These are phyloP conservation scores for Mycena citricolor DNA, from an alignment of 1,284 basidiomycete species.

Conservation along the genomic window DNA sequence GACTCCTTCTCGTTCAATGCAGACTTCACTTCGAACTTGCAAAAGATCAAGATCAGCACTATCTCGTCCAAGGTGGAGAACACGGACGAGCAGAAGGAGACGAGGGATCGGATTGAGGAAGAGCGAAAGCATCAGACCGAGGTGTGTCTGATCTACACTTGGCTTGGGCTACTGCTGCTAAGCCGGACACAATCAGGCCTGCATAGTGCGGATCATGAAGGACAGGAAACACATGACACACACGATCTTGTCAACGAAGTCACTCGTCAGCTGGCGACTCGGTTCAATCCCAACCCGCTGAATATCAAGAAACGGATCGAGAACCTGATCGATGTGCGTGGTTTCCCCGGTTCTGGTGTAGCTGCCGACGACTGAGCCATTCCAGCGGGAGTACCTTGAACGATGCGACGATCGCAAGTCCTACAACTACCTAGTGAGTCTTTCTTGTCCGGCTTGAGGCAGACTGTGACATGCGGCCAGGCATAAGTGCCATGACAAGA, in stretches of 20 bases:
- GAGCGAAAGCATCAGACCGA: constrained; percentile 91
- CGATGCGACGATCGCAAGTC: constrained; percentile 78
- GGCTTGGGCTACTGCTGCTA: no score
- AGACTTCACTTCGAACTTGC: constrained; percentile 78
- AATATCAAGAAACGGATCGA: constrained; percentile 96
- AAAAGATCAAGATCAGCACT: constrained; percentile 94
- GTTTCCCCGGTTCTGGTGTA: background rate
- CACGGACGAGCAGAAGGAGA: constrained; percentile 87
- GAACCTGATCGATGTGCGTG: constrained; percentile 83
- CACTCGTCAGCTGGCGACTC: constrained; percentile 77
- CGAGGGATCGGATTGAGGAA: constrained; percentile 88
- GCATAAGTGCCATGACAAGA: constrained; percentile 5
- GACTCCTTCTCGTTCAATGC: constrained; percentile 92
- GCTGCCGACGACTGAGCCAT: constrained; percentile 12
- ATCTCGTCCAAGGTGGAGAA: constrained; percentile 86
- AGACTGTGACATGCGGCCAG: background rate
- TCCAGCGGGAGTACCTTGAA: constrained; percentile 82
- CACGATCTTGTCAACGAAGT: constrained; percentile 90
- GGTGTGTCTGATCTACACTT: constrained; percentile 61
- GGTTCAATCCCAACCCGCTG: constrained; percentile 86
- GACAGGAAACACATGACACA: constrained; percentile 88
- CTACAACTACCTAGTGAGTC: constrained; percentile 71
- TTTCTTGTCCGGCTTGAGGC: background rate
- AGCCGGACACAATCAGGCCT: no score
- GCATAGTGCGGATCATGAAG: constrained; percentile 98